Percentiles rank a stretch among this genome's conserved stretches.
phyloP scores from a whole-genome alignment of 306 rosid species.

The Cercis canadensis region DNA sequence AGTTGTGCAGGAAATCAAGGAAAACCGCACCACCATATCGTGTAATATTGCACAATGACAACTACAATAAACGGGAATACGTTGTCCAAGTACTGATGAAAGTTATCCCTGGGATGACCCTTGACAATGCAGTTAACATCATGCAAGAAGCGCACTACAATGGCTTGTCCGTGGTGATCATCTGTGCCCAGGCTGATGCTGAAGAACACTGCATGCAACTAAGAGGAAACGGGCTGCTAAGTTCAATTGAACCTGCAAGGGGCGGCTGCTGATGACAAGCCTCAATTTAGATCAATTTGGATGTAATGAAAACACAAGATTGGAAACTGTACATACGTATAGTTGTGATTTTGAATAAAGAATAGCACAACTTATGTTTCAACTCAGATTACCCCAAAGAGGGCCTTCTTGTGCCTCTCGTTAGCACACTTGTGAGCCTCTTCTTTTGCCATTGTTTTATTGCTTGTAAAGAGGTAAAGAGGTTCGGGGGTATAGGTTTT shows the following conservation, averaged over 20 bases:
- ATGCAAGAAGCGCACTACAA: constrained; percentile 94
- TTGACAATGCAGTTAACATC: constrained; percentile 83
- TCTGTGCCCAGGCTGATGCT: constrained; percentile 89
- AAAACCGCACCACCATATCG: constrained; percentile 77
- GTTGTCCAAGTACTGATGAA: constrained; percentile 95
- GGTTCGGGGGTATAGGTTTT: too few relatives aligned
- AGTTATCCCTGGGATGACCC: constrained; percentile 90
- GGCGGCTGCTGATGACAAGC: constrained; percentile 60
- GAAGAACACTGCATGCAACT: constrained; percentile 94
- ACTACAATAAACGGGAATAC: constrained; percentile 82
- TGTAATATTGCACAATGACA: constrained; percentile 80
- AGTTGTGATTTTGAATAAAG: constrained; percentile 50
- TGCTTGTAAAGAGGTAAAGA: too few relatives aligned
- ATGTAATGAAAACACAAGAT: constrained; percentile 21
- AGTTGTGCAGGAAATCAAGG: constrained; percentile 70
- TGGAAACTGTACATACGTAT: too few relatives aligned
- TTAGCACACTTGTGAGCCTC: too few relatives aligned
- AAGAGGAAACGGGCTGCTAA: constrained; percentile 69
- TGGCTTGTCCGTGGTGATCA: constrained; percentile 84
- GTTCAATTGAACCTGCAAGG: constrained; percentile 38
- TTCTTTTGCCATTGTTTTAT: too few relatives aligned
- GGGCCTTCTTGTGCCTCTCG: too few relatives aligned
- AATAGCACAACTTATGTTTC: constrained; percentile 32
- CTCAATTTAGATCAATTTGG: not conserved
- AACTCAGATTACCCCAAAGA: not conserved